Evolutionary conservation across 257 asterid genomes (phyloP), one percentile per base, ranked within the genome.

Genomic region (Nicotiana benthamiana): DNA sequence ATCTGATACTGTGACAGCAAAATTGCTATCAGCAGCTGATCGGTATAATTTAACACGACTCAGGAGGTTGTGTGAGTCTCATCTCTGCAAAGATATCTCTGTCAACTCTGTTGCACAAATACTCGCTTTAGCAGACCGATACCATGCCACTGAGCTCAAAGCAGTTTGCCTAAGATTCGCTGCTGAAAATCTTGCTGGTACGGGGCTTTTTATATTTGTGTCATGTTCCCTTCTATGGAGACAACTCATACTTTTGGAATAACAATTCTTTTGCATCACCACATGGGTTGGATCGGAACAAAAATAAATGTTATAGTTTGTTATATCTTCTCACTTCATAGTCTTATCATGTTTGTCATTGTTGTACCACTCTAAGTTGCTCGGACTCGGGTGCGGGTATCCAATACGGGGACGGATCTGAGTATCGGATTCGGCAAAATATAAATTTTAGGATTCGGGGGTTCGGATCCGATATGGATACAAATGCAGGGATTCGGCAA

Each of bases 131-230:
- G 96, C 99, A 65, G 97, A 95, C 68, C 79, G 86, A 75, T 91
- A 77, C 85, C 95, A 89, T 80, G 97, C 98, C 24, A 52, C 88
- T 52, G 99, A 95, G 80, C 51, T 95, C 79, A 95, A 93, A 90
- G 87, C 98, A 78, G 92, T 95, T 75, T 95, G 99, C 90, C 97
- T 95, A 79, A 88, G 91, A 87, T 95, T 93, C 90, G 90, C 96
- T 81, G 97, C 93, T 65, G 99, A 95, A 87, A 95, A 95, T 81
- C 97, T 95, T 60, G 97, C 97, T 80, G 99, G 99, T 93, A 89
- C 17, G 78, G 62, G 43, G 24, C n/a, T 6, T 51, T 26, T 46
- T 46, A 8, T 52, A 74, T 74, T 48, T 74, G 40, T 22, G 26
- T 74, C 61, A 8, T 22, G 60, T 46, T 74, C 60, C 61, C 43